Percentiles rank a stretch among this genome's conserved stretches.
Evolutionary conservation across 495 filamentous ascomycete species (phyloP).

Genomic region (Penicillium turbatum): DNA sequence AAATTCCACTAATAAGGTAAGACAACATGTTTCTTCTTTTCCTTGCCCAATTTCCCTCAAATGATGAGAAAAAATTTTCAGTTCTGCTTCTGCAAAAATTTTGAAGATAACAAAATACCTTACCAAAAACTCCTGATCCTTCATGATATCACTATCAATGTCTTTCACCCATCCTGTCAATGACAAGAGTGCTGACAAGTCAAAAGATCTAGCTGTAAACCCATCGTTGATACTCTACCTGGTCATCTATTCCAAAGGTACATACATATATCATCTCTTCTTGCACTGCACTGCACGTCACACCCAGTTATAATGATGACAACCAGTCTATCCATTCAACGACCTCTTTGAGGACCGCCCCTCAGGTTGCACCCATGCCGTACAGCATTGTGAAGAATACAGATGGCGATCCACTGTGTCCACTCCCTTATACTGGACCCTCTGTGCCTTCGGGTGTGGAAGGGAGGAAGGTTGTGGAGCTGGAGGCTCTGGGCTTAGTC

Average conservation of each 20-base stretch:
- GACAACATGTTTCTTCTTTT: constrained; percentile 12
- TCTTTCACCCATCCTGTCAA: neutral
- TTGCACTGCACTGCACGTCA: neutral
- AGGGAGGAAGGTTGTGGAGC: constrained; percentile 91
- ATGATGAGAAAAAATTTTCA: constrained; percentile 81
- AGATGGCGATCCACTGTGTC: constrained; percentile 51
- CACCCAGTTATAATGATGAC: constrained; percentile 68
- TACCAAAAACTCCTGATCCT: constrained; percentile 67
- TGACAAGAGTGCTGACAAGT: constrained; percentile 8
- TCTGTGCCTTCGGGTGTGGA: constrained; percentile 28
- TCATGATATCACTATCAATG: neutral
- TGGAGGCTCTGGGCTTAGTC: constrained; percentile 36
- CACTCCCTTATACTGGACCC: constrained; percentile 64
- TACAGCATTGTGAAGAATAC: constrained; percentile 19
- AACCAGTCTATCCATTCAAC: constrained; percentile 99
- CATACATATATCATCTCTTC: constrained; percentile 5
- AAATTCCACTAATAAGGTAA: constrained; percentile 17
- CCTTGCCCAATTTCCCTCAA: constrained; percentile 20
- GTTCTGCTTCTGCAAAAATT: constrained; percentile 89
- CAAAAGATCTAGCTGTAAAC: constrained; percentile 18
- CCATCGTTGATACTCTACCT: neutral
- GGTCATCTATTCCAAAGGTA: neutral
- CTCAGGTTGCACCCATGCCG: constrained; percentile 27
- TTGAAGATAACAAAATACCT: constrained; percentile 74
- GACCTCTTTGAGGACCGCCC: constrained; percentile 66